Evolutionary conservation across 306 rosid genomes (phyloP).

Genomic region (Luffa aegyptiaca): DNA sequence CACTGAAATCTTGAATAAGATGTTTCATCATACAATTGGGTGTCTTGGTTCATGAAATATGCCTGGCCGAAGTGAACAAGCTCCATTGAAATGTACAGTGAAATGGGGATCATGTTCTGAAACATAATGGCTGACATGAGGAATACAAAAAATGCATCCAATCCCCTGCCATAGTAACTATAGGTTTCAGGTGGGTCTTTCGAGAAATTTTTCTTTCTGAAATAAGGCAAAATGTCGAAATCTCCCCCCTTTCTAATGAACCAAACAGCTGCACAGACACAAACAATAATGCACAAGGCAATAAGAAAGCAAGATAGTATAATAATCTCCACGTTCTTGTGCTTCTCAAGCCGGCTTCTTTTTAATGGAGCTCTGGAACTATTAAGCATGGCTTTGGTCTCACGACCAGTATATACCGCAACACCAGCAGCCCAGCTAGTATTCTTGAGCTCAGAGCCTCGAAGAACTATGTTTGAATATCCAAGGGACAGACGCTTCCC

Average conservation of each 20-base stretch:
- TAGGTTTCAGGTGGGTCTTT: constrained; percentile 22
- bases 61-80: constrained; percentile 93
- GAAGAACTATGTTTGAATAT: constrained; percentile 64
- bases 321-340: constrained; percentile 68
- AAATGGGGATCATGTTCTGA: constrained; percentile 91
- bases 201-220: constrained; percentile 41
- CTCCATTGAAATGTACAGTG: constrained; percentile 88
- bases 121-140: constrained; percentile 83
- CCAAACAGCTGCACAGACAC: constrained; percentile 76
- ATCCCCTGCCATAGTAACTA: constrained; percentile 54
- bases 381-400: constrained; percentile 88
- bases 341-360: constrained; percentile 81
- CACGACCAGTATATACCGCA: constrained; percentile 68
- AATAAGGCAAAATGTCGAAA: constrained; percentile 43
- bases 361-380: constrained; percentile 86
- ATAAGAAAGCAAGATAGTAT: constrained; percentile 60
- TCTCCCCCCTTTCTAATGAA: constrained; percentile 35
- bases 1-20: constrained; percentile 73
- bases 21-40: constrained; percentile 60
- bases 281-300: constrained; percentile 49
- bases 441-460: constrained; percentile 86
- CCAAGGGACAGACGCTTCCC: constrained; percentile 70
- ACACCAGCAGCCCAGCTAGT: constrained; percentile 74
- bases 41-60: constrained; percentile 69
- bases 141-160: constrained; percentile 63